Evolutionary conservation across 768 basidiomycete genomes (phyloP), one percentile per base, ranked within the genome.

Genomic region (Tylopilus cervinicoccineus): DNA sequence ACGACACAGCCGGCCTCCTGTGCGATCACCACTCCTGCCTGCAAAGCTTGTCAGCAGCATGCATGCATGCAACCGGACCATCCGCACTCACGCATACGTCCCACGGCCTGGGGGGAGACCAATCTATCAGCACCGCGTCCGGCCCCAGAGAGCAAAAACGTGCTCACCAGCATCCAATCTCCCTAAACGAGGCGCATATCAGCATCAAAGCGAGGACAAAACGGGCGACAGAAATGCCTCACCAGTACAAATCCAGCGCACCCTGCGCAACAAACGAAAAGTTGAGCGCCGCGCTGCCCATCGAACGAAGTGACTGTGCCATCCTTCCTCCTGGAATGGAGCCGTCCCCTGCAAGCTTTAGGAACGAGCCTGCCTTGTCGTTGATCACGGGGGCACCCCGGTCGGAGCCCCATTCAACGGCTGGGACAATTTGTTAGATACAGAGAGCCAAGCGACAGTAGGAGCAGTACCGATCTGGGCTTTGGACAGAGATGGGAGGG

Each of bases 341-440:
- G 0, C 80, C 78, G 51, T 93, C 78, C 2, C 86, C 90, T 2
- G 88, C 85, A 10, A 98, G 78, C 8, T 80, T 78, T 45, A 77
- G 70, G 66, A 89, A 94, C 9, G 88, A 86, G 22, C 67, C 67
- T 0, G 76, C 71, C 61, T 93, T 93, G 43, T 76, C 70, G 6
- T 63, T 60, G 32, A 92, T 76, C 10, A 76, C 70, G 9, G 69
- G 70, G 11, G 68, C 61, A 6, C 74, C 72, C 23, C 92, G 77
- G 63, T 93, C 89, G 3, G 87, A 84, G 32, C 92, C 93, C 88
- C 90, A 97, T 67, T 96, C 93, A 31, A 92, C 73, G 11, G 83
- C 91, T 77, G 71, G 22, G 23, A 12, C 4, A 6, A 43, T 38
- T 16, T 24, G 40, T 66, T 32, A 56, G 48, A 9, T 33, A 33